Base-by-base conservation (phyloP, 805 yeast genomes). In the Teunomyces gatunensis region DNA sequence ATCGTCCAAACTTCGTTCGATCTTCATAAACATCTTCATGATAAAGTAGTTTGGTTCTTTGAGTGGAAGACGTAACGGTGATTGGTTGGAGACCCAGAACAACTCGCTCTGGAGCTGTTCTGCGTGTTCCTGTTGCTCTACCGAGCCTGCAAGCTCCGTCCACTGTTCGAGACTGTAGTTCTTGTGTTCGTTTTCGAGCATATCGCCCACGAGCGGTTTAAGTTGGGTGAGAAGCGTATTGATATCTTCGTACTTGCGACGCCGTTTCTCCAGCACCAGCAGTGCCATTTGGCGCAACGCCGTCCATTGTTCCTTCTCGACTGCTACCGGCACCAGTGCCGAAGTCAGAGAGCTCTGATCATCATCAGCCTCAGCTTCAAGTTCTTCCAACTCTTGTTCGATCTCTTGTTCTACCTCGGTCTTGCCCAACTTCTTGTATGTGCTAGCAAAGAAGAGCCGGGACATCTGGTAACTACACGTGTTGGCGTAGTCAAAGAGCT, bases 11-110 rank as follows among this genome's bases (percentile, higher is more conserved):
- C 49, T 50, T n/a, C 37, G 27, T 32, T 51, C 54, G 7, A 51
- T 49, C 47, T 46, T 51, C 42, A 48, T 45, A 42, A 69, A 58
- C 34, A 67, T 54, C 46, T 75, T 63, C 46, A 72, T 61, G 27
- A 77, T 60, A 30, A 87, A 76, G 56, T 79, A 87, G 48, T 81
- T 79, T 0, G 90, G 82, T 59, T 89, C 90, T 53, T 76, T 77
- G 33, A 85, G 67, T 0, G 94, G 94, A 47, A 77, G 79, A 39
- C 85, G 72, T 36, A 89, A 66, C 0, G 96, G 96, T 1, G 90
- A 83, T 1, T 65, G 57, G 1, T 80, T 81, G 6, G 85, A 74
- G 2, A 88, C 54, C 96, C 96, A 89, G 57, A 71, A 84, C 32
- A 67, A 61, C 1, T 65, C 52, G 37, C 68, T 49, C 6, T 42